Evolutionary conservation across 2,329 filamentous ascomycete genomes (phyloP).

Genomic region (Venturia oleaginea): DNA sequence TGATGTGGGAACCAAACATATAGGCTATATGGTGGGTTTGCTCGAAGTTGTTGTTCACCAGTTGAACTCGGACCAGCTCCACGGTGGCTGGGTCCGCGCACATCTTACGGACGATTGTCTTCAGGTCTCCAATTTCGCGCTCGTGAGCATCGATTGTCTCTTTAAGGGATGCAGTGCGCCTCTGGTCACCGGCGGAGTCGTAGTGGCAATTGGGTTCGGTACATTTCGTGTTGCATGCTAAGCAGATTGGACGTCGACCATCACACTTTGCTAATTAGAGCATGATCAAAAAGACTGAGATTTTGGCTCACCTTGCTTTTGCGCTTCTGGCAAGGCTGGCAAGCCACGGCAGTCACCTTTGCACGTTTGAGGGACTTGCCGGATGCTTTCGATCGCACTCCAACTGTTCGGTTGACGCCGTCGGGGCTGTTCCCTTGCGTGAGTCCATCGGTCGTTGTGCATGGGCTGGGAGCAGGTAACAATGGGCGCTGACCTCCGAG

Average conservation of each 20-base stretch:
- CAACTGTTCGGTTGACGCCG: neutral
- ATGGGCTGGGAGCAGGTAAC: neutral
- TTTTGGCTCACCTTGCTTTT: conserved; percentile 12
- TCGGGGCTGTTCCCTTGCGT: neutral
- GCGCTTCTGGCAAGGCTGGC: conserved; percentile 13
- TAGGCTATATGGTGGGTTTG: neutral
- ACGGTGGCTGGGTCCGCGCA: neutral
- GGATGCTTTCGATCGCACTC: neutral
- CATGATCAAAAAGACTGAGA: neutral
- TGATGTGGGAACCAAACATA: neutral
- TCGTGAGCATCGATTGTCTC: conserved; percentile 13
- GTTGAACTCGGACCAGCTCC: neutral
- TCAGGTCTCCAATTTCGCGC: neutral
- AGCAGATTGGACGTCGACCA: conserved; percentile 16
- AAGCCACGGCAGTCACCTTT: conserved; percentile 11
- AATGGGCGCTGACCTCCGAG: neutral
- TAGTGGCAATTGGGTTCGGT: conserved; percentile 16
- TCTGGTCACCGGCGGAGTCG: conserved; percentile 16
- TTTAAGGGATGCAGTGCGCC: conserved; percentile 17
- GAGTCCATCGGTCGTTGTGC: neutral
- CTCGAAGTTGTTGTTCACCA: neutral
- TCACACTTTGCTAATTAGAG: conserved; percentile 15
- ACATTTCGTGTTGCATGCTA: conserved; percentile 14
- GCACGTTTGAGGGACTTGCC: neutral
- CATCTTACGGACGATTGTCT: neutral